Evolutionary conservation across 148 eudicot genomes (phyloP), one percentile per base, ranked within the genome.

Genomic region (Euryodendron excelsum): DNA sequence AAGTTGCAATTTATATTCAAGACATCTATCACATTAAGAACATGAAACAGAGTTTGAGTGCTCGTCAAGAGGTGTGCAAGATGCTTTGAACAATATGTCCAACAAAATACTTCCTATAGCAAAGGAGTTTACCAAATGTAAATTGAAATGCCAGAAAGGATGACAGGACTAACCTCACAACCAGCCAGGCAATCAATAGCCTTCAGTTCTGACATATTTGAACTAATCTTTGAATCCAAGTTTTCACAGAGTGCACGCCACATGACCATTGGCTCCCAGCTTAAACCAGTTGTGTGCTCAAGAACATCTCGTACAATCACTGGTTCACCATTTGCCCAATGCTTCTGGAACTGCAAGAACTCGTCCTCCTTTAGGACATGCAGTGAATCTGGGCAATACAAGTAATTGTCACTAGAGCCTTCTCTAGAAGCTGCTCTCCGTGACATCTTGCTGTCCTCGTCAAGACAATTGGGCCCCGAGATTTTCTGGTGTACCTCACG

Each of bases 181-280:
- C 89, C 88, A 72, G 87, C 88, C 72, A 96, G 85, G 68, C 99
- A 96, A 74, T 96, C 99, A 68, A 90, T 82, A 18, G 95, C 97
- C 89, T 88, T 87, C 60, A 91, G 90, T 78, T 78, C 74, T 34
- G 87, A 84, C 85, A 83, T 84, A 13, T 84, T 86, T 72, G 85
- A 64, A 79, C 82, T 86, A 52, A 85, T 83, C 13, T 58, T 77
- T 4, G 81, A 69, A 83, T 91, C 94, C 64, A 76, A 52, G 33
- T 81, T 80, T 66, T 92, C 92, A 80, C 91, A 84, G 21, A 96
- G 81, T 18, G 95, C 99, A 74, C 99, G 92, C 88, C 87, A 87
- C 95, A 96, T 90, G 15, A 91, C 98, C 89, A 79, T 90, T 21
- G 99, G 99, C 59, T 96, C 99, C 99, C 99, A 96, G 74, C 99